phyloP scores from a whole-genome alignment of 495 filamentous ascomycete genomes.

The Penicillium steckii region DNA sequence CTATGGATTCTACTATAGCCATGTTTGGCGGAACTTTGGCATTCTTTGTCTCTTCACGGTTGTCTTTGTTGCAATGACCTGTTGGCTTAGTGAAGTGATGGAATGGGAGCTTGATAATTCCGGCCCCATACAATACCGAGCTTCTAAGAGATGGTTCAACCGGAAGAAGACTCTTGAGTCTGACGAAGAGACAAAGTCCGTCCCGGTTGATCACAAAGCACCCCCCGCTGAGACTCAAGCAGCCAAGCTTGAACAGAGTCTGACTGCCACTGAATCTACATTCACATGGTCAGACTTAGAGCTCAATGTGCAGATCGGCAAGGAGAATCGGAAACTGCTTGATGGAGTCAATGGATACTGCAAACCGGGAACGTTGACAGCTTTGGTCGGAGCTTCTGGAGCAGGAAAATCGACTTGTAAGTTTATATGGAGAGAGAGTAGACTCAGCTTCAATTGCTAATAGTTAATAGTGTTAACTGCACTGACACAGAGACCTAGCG shows the following conservation, averaged over 20 bases:
- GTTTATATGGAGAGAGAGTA: too few species aligned
- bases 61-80: constrained; percentile 52
- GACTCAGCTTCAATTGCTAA: too few species aligned
- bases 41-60: constrained; percentile 61
- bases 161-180: constrained; percentile 37
- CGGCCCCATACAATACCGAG: constrained; percentile 54
- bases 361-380: constrained; percentile 74
- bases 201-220: constrained; percentile 16
- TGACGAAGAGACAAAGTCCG: constrained; percentile 49
- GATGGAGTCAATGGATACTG: constrained; percentile 73
- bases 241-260: constrained; percentile 21
- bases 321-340: constrained; percentile 64
- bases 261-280: constrained; percentile 50
- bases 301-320: constrained; percentile 64
- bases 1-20: constrained; percentile 52
- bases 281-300: constrained; percentile 53
- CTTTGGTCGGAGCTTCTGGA: constrained; percentile 80
- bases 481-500: constrained; percentile 69
- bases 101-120: constrained; percentile 59
- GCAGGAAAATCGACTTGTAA: constrained; percentile 83
- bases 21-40: constrained; percentile 67
- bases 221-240: constrained; percentile 11
- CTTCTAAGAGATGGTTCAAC: constrained; percentile 47
- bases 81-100: constrained; percentile 59
- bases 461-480: constrained; percentile 62